Evolutionary conservation across 75 land plant species (phyloP).

Genomic region (Cunninghamia lanceolata): DNA sequence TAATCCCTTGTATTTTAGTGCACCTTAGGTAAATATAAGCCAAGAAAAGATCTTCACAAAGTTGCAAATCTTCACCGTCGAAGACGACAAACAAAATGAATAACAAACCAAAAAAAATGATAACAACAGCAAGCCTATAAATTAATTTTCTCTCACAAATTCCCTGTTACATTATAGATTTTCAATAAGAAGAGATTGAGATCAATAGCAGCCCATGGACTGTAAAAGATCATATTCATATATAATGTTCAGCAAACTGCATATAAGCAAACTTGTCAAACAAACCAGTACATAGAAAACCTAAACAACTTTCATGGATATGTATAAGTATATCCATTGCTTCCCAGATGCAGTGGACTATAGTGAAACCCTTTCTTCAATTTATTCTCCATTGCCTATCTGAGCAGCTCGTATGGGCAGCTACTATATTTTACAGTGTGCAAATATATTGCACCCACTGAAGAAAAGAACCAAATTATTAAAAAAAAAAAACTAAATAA

Average conservation of each 20-base stretch:
- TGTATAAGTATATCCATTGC: not conserved
- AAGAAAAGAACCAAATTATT: not conserved
- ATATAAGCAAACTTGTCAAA: not conserved
- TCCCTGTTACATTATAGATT: not conserved
- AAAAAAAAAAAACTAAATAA: not conserved
- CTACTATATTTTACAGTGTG: conserved; percentile 5
- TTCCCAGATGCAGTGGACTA: not conserved
- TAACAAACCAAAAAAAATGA: too few species aligned
- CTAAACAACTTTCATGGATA: conserved; percentile 3
- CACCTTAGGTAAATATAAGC: not conserved
- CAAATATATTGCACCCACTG: not conserved
- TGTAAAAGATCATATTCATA: not conserved
- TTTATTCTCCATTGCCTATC: not conserved
- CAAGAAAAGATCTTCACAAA: not conserved
- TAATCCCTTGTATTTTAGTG: not conserved
- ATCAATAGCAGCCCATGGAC: not conserved
- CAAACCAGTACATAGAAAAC: not conserved
- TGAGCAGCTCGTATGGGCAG: not conserved
- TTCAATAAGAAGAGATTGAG: not conserved
- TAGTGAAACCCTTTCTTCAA: conserved; percentile 7
- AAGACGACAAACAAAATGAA: conserved; percentile 1
- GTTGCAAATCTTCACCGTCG: not conserved
- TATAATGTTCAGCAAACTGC: not conserved
- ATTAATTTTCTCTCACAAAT: not conserved
- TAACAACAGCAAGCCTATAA: not conserved